phyloP scores from a whole-genome alignment of 1,284 basidiomycete genomes.

The Malassezia restricta region DNA sequence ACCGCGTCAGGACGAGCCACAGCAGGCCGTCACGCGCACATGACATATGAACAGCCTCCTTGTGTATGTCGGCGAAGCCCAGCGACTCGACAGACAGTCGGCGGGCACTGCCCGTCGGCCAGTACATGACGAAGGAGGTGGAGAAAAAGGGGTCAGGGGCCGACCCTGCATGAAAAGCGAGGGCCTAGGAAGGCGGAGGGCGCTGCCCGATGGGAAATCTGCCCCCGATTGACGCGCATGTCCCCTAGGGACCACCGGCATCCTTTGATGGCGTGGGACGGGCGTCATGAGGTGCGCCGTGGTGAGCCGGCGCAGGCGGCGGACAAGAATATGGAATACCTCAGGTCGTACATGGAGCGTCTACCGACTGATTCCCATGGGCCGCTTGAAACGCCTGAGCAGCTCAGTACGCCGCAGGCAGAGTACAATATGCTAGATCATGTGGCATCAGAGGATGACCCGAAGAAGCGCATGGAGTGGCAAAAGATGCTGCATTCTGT shows the following conservation, averaged over 20 bases:
- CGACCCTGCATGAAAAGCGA: no score
- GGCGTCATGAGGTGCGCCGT: no score
- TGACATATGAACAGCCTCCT: constrained; percentile 21
- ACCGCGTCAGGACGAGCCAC: constrained; percentile 28
- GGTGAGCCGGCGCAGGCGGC: not conserved
- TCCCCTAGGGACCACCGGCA: no score
- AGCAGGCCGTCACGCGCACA: constrained; percentile 26
- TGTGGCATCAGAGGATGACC: constrained; percentile 10
- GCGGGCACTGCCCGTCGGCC: constrained; percentile 36
- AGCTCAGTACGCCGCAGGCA: constrained; percentile 16
- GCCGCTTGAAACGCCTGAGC: constrained; percentile 21
- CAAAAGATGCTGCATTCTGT: constrained; percentile 45
- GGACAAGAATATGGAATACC: not conserved
- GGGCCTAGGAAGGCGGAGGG: no score
- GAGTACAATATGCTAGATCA: constrained; percentile 10
- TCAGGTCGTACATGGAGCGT: constrained; percentile 1
- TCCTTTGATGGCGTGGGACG: no score
- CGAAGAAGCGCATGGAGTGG: constrained; percentile 40
- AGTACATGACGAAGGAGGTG: constrained; percentile 29
- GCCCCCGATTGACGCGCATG: no score
- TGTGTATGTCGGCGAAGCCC: constrained; percentile 16
- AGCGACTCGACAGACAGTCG: constrained; percentile 30
- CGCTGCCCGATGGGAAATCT: no score
- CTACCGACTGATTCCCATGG: constrained; percentile 9
- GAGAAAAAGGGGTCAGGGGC: not conserved